Base-by-base conservation (phyloP, 2,329 filamentous ascomycete genomes). In the Thielaviopsis euricoi region DNA sequence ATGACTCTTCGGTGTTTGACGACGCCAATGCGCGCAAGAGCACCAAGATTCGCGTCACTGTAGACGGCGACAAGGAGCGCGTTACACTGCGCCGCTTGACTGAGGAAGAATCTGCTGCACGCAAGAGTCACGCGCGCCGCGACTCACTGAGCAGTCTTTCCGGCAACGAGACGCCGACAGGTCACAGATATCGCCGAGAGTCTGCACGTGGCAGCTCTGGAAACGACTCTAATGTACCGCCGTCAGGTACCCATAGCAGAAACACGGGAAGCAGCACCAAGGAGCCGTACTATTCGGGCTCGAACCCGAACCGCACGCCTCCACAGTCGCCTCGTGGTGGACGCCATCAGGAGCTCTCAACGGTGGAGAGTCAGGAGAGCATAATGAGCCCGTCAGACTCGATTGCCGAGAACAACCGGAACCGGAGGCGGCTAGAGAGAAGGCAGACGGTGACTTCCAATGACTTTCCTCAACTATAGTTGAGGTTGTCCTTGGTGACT, bases 1-100 rank as follows among this genome's bases (percentile, higher is more conserved):
- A 51, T 10, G 29, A 48, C 23, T 67, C 72, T 33, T 33, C 29
- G 9, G 68, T 72, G 33, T 68, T 69, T 23, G 72, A 71, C 57
- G 70, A 69, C 55, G 71, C 71, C 25, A 71, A 69, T 6, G 66
- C 67, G 5, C 75, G 74, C 63, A 71, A 74, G 33, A 72, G 77
- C 2, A 73, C 80, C 33, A 79, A 77, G 64, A 76, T 83, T 59
- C 81, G 79, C 65, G 69, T 83, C 58, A 79, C 77, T 64, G 72
- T 83, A 52, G 76, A 60, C 17, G 22, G 25, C 10, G 59, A 82
- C 62, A 77, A 81, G 62, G 80, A 84, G 63, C 74, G 74, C 62
- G 75, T 85, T 58, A 85, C 81, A 15, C 69, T 85, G 49, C 75
- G 81, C 43, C 73, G 79, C 40, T 69, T 84, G 23, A 82, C 81